Evolutionary conservation across 305 asterid genomes (phyloP).

Genomic region (Fraxinus sp.): DNA sequence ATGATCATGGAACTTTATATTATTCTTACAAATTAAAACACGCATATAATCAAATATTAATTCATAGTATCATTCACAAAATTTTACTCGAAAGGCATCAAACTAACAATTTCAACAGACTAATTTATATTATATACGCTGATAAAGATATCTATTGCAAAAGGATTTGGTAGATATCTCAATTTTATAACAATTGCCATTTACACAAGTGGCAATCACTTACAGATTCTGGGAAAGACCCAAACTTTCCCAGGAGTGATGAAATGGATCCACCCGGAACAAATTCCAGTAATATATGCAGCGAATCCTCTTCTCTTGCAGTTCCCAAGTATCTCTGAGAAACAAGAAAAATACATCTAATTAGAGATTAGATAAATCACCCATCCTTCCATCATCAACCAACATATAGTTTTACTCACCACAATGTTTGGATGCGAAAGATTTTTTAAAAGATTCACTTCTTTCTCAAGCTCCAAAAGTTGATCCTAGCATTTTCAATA

Average conservation of each 20-base stretch:
- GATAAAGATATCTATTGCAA: neutral
- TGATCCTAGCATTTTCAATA: constrained; percentile 52
- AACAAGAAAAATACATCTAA: constrained; percentile 24
- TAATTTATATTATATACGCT: neutral
- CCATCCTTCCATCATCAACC: constrained; percentile 7
- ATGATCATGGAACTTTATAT: neutral
- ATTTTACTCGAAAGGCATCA: neutral
- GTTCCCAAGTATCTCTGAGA: constrained; percentile 90
- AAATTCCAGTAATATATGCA: constrained; percentile 88
- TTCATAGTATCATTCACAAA: neutral
- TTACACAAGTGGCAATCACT: constrained; percentile 32
- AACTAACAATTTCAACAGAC: neutral
- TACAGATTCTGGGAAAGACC: constrained; percentile 93
- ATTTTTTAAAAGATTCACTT: constrained; percentile 80
- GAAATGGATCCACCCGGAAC: constrained; percentile 97
- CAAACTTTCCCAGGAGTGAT: constrained; percentile 89
- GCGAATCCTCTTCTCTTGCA: constrained; percentile 72
- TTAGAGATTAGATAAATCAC: neutral
- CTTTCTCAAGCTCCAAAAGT: constrained; percentile 90
- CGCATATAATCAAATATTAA: neutral
- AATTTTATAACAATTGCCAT: constrained; percentile 4
- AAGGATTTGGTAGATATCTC: constrained; percentile 1
- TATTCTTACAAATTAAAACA: neutral
- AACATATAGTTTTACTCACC: constrained; percentile 46
- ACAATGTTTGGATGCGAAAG: constrained; percentile 89